Conservation (phyloP, 768 basidiomycete genomes). For the Podaxis rugospora region DNA sequence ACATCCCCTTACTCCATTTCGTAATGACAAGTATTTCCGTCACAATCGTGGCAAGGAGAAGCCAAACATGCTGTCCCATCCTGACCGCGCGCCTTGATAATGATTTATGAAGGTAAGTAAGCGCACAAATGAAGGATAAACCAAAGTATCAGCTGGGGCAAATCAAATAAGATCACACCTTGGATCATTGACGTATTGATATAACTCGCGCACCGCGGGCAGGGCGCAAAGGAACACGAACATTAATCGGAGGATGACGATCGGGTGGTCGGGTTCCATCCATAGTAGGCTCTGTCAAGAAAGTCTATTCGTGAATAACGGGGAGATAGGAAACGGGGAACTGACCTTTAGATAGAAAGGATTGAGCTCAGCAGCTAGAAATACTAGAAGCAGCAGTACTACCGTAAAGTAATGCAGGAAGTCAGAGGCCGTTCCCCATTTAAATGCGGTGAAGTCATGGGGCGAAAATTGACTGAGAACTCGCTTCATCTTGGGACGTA, state of each 20-base stretch:
- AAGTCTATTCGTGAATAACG: background rate
- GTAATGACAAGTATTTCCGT: constrained; percentile 77
- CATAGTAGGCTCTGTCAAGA: constrained; percentile 52
- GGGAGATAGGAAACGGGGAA: constrained; percentile 5
- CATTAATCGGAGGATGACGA: constrained; percentile 68
- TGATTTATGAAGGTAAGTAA: background rate
- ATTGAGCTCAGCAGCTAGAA: constrained; percentile 81
- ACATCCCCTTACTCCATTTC: constrained; percentile 80
- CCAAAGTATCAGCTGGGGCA: background rate
- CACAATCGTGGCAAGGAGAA: constrained; percentile 78
- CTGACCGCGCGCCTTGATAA: constrained; percentile 66
- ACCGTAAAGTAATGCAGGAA: constrained; percentile 74
- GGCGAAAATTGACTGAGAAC: constrained; percentile 84
- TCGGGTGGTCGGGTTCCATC: constrained; percentile 90
- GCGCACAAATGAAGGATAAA: background rate
- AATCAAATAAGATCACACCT: constrained; percentile 39
- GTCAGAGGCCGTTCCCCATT: constrained; percentile 77
- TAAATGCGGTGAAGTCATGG: constrained; percentile 83
- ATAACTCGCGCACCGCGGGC: constrained; percentile 80
- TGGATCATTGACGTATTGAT: constrained; percentile 79
- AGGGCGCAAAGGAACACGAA: constrained; percentile 84
- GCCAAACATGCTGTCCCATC: constrained; percentile 89
- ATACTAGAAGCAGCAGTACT: constrained; percentile 69
- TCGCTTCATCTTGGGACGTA: constrained; percentile 75
- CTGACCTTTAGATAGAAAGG: constrained; percentile 84